phyloP scores from a whole-genome alignment of 1,284 basidiomycete genomes.

The Termitomyces sp. region DNA sequence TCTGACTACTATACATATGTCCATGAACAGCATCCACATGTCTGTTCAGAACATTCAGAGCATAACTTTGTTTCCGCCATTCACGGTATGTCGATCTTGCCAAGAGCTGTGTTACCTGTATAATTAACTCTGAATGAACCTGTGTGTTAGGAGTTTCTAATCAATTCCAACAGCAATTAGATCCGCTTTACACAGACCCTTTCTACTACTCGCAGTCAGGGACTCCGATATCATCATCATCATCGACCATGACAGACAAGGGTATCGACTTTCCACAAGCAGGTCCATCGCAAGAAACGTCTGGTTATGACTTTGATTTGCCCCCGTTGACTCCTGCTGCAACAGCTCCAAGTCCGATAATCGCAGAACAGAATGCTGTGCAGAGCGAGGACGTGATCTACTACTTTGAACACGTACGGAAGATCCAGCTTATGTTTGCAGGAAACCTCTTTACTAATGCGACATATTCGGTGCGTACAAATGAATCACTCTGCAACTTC shows the following conservation, averaged over 20 bases:
- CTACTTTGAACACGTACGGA: conserved; percentile 63
- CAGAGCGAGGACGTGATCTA: conserved; percentile 55
- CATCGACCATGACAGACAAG: conserved; percentile 19
- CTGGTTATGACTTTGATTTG: conserved; percentile 25
- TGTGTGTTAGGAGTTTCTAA: conserved; percentile 26
- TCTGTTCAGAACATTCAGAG: conserved; percentile 13
- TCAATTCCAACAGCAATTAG: conserved; percentile 30
- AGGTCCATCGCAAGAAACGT: conserved; percentile 15
- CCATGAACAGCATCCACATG: conserved; percentile 16
- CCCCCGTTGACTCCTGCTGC: conserved; percentile 18
- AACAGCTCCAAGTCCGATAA: conserved; percentile 15
- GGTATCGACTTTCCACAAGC: conserved; percentile 22
- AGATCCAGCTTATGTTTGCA: conserved; percentile 54
- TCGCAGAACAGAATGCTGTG: conserved; percentile 32
- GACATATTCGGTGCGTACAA: conserved; percentile 52
- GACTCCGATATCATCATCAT: conserved; percentile 20
- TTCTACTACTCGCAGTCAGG: conserved; percentile 25
- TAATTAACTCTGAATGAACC: conserved; percentile 18
- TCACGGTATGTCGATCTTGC: conserved; percentile 31
- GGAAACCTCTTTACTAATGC: conserved; percentile 51
- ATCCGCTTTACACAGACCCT: conserved; percentile 27
- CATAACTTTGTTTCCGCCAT: conserved; percentile 32
- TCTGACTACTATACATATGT: conserved; percentile 20
- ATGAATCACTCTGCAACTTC: conserved; percentile 2
- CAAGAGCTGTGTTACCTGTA: conserved; percentile 10